phyloP scores from a whole-genome alignment of 1,284 basidiomycete species.

The Papiliotrema laurentii region DNA sequence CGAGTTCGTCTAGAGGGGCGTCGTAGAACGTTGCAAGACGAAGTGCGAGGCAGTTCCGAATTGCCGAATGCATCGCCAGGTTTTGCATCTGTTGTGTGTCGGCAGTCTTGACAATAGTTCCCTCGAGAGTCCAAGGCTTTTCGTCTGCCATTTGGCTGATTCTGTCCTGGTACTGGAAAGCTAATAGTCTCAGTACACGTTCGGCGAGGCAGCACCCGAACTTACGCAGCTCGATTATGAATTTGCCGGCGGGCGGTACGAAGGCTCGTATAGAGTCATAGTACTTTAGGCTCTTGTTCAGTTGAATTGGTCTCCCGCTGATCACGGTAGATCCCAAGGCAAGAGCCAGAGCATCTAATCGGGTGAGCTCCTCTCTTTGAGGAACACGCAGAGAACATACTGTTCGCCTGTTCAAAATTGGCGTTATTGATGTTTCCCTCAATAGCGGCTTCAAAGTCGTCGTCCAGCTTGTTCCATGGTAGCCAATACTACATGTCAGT shows the following conservation, averaged over 20 bases:
- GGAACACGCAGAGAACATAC: constrained; percentile 8
- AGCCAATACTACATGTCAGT: constrained; percentile 8
- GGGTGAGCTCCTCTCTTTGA: not conserved
- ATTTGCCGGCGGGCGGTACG: constrained; percentile 8
- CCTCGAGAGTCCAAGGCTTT: constrained; percentile 20
- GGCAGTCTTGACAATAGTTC: constrained; percentile 11
- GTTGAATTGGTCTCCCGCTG: constrained; percentile 5
- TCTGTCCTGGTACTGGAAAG: constrained; percentile 22
- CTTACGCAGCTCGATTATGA: constrained; percentile 18
- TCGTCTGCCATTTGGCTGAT: constrained; percentile 1
- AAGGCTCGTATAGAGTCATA: constrained; percentile 22
- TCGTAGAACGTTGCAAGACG: constrained; percentile 28
- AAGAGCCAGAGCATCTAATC: constrained; percentile 19
- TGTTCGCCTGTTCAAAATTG: constrained; percentile 27
- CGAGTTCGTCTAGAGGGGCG: constrained; percentile 16
- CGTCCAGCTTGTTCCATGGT: constrained; percentile 9
- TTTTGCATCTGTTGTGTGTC: constrained; percentile 11
- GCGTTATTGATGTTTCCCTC: constrained; percentile 17
- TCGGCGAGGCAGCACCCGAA: not conserved
- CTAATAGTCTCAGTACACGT: constrained; percentile 4
- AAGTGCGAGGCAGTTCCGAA: constrained; percentile 14
- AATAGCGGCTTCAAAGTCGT: constrained; percentile 9
- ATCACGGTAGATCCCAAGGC: constrained; percentile 16
- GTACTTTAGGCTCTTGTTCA: constrained; percentile 8
- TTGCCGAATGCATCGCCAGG: constrained; percentile 15